A percentile compares a stretch with the other conserved stretches of the same genome.
Evolutionary conservation across 148 eudicot genomes (phyloP).

Genomic region (Nyssa sinensis): DNA sequence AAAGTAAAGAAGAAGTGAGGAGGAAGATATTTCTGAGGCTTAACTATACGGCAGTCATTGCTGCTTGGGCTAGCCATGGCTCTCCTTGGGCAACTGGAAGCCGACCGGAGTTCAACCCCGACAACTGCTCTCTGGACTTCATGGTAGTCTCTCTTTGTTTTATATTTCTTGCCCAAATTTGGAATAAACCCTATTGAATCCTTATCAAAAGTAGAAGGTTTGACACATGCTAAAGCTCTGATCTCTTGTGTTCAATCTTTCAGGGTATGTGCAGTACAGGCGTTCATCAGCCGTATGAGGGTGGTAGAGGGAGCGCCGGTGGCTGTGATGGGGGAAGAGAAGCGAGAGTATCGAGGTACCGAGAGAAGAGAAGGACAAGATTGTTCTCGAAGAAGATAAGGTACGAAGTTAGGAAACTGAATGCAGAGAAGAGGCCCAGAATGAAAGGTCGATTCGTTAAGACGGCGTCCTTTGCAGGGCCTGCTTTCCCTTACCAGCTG

Average conservation of each 20-base stretch:
- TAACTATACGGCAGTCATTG: constrained; percentile 35
- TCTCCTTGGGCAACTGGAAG: constrained; percentile 47
- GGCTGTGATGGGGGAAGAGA: constrained; percentile 47
- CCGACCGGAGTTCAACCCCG: constrained; percentile 35
- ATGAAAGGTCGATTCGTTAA: constrained; percentile 71
- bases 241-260: no score
- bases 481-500: constrained; percentile 20
- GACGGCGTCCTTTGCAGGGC: constrained; percentile 27
- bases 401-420: constrained; percentile 63
- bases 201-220: no score
- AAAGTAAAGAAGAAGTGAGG: not conserved
- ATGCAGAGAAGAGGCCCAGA: constrained; percentile 69
- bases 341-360: constrained; percentile 62
- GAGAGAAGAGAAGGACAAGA: constrained; percentile 62
- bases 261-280: constrained; percentile 13
- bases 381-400: constrained; percentile 67
- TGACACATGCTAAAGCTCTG: no score
- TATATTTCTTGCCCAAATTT: no score
- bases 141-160: constrained; percentile 25
- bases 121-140: constrained; percentile 38
- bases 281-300: constrained; percentile 16
- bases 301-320: constrained; percentile 13
- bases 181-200: no score
- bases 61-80: constrained; percentile 41
- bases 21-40: constrained; percentile 31